Base-by-base conservation (phyloP, 2,329 filamentous ascomycete species). In the Alternaria tenuissima region DNA sequence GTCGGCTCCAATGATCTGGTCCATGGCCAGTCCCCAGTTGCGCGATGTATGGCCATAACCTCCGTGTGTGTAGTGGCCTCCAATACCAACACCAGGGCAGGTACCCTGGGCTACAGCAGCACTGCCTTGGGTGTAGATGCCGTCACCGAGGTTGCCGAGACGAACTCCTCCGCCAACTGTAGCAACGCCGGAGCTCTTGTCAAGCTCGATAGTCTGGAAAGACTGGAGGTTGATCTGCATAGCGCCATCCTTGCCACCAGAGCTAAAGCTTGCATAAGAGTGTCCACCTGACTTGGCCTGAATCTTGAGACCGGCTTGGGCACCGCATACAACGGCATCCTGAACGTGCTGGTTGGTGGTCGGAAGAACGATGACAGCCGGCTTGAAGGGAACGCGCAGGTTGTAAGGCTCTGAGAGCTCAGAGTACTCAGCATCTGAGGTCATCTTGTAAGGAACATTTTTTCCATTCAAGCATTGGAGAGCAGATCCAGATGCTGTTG, bases 231-330 rank as follows among this genome's bases (percentile, higher is more conserved):
- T 81, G 30, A 86, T 79, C 7, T 83, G 78, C 64, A 85, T 72
- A 42, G 80, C 78, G 4, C 83, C 83, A 57, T 85, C 76, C 66
- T 83, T 79, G 7, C 83, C 83, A 30, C 83, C 83, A 1, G 83
- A 78, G 4, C 82, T 82, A 60, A 81, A 82, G 0, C 81, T 82
- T 1, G 80, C 87, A 63, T 88, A 91, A 0, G 87, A 89, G 68
- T 90, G 88, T 0, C 88, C 88, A 4, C 88, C 88, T 2, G 86
- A 88, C 64, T 83, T 86, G 22, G 88, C 84, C 69, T 89, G 87
- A 0, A 90, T 86, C 64, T 85, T 84, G 53, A 86, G 74, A 6
- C 78, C 77, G 58, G 80, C 78, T 24, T 81, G 62, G 2, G 72
- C 79, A 5, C 87, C 88, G 69, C 88, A 90, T 52, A 84, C 82